Percentiles rank a stretch among this genome's conserved stretches.
Evolutionary conservation across 306 rosid species (phyloP).

Genomic region (Neltuma alba): DNA sequence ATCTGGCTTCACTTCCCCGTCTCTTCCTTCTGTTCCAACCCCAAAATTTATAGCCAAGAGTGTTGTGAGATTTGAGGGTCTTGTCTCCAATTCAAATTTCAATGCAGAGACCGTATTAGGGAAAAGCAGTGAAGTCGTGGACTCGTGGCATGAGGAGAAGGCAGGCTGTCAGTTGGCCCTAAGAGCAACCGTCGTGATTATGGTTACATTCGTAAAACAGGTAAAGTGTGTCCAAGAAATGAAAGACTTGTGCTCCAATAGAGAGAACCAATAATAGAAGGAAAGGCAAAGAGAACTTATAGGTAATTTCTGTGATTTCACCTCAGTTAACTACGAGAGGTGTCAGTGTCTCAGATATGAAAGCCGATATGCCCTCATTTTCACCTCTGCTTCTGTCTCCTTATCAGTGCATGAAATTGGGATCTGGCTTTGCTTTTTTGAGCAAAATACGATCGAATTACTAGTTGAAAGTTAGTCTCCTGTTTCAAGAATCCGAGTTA

Average conservation of each 20-base stretch:
- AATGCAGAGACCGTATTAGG: constrained; percentile 37
- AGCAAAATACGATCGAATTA: constrained; percentile 26
- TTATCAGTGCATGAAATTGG: constrained; percentile 44
- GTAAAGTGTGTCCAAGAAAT: constrained; percentile 20
- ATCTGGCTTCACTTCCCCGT: constrained; percentile 34
- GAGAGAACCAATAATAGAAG: constrained; percentile 30
- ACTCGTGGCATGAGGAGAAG: constrained; percentile 79
- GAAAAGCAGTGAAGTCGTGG: constrained; percentile 41
- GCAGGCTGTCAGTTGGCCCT: constrained; percentile 63
- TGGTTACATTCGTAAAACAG: constrained; percentile 19
- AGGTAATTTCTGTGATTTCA: neutral
- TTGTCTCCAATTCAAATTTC: constrained; percentile 33
- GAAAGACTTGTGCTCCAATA: constrained; percentile 28
- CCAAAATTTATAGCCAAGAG: constrained; percentile 24
- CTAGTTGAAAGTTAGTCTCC: neutral
- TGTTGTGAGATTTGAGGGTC: constrained; percentile 9
- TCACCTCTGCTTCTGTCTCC: constrained; percentile 30
- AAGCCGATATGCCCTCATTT: neutral
- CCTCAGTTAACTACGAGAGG: neutral
- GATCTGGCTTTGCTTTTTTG: constrained; percentile 5
- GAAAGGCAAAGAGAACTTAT: neutral
- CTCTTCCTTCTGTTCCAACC: constrained; percentile 32
- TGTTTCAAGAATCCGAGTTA: constrained; percentile 4
- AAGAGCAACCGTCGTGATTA: constrained; percentile 41
- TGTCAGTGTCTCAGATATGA: neutral